Percentiles rank a stretch among this genome's conserved stretches.
phyloP scores from a whole-genome alignment of 805 yeast genomes.

The Wickerhamomyces canadensis region DNA sequence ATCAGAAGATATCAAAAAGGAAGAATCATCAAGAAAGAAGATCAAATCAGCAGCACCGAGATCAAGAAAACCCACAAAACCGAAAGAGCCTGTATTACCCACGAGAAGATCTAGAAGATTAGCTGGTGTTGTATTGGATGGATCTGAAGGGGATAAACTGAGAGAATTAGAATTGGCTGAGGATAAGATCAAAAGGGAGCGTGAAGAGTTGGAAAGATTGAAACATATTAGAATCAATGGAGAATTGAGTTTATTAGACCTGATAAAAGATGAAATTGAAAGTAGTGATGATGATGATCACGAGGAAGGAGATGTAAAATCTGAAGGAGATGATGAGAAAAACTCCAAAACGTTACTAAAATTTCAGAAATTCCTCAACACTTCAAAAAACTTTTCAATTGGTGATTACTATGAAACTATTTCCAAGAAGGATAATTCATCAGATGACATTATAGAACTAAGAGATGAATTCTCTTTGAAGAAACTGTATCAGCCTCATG shows the following conservation, averaged over 20 bases:
- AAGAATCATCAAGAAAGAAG: constrained; percentile 23
- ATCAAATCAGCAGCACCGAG: constrained; percentile 16
- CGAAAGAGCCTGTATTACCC: constrained; percentile 37
- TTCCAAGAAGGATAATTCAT: constrained; percentile 29
- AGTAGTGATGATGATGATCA: no score
- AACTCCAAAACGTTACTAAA: constrained; percentile 27
- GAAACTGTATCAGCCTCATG: constrained; percentile 47
- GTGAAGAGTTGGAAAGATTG: constrained; percentile 41
- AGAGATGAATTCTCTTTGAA: constrained; percentile 52
- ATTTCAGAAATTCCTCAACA: constrained; percentile 25
- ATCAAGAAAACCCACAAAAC: constrained; percentile 16
- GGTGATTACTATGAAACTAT: constrained; percentile 67
- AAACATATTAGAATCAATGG: constrained; percentile 60
- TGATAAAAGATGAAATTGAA: constrained; percentile 38
- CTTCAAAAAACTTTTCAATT: constrained; percentile 39
- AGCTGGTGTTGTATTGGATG: constrained; percentile 64
- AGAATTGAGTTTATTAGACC: constrained; percentile 56
- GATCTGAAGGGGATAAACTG: constrained; percentile 28
- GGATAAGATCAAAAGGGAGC: constrained; percentile 27
- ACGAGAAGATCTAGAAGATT: constrained; percentile 73
- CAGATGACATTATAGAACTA: constrained; percentile 37
- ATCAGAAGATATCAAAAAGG: constrained; percentile 37
- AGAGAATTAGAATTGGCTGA: constrained; percentile 19
- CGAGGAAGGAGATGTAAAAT: no score
- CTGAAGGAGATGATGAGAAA: constrained; percentile 24